phyloP scores from a whole-genome alignment of 1,284 basidiomycete species.

The Marasmius oreades region DNA sequence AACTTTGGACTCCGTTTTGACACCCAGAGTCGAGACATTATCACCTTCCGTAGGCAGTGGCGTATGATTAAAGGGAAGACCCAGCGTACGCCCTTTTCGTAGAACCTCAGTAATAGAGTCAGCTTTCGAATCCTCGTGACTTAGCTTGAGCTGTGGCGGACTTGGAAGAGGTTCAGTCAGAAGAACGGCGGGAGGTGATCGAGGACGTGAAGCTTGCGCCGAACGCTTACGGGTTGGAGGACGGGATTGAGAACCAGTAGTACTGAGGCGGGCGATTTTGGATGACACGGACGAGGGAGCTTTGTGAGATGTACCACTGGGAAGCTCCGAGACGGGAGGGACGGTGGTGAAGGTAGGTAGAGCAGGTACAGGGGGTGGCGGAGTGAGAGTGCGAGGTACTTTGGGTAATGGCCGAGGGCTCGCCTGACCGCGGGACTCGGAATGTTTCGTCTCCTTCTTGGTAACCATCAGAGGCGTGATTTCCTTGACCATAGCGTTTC shows the following conservation, averaged over 20 bases:
- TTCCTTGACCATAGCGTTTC: constrained; percentile 1
- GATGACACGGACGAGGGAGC: not conserved
- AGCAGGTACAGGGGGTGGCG: not conserved
- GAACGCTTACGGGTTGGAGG: not conserved
- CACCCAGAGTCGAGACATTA: not conserved
- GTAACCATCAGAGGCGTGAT: not conserved
- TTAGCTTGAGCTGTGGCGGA: no score
- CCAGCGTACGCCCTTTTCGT: no score
- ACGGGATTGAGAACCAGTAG: not conserved
- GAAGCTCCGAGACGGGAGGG: not conserved
- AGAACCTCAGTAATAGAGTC: no score
- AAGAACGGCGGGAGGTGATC: no score
- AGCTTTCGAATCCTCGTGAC: no score
- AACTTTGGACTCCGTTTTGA: not conserved
- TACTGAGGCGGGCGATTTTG: not conserved
- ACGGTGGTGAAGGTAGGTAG: not conserved
- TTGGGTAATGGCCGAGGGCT: constrained; percentile 10
- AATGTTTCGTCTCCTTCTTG: not conserved
- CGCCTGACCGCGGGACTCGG: not conserved
- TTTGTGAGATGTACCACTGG: not conserved
- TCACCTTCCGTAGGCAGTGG: not conserved
- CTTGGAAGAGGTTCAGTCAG: no score
- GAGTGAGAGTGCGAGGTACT: constrained; percentile 8
- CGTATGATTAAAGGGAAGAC: not conserved
- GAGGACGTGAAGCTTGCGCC: not conserved